phyloP scores from a whole-genome alignment of 192 early-diverging fungal genomes.

The Gamsiella multidivaricata region DNA sequence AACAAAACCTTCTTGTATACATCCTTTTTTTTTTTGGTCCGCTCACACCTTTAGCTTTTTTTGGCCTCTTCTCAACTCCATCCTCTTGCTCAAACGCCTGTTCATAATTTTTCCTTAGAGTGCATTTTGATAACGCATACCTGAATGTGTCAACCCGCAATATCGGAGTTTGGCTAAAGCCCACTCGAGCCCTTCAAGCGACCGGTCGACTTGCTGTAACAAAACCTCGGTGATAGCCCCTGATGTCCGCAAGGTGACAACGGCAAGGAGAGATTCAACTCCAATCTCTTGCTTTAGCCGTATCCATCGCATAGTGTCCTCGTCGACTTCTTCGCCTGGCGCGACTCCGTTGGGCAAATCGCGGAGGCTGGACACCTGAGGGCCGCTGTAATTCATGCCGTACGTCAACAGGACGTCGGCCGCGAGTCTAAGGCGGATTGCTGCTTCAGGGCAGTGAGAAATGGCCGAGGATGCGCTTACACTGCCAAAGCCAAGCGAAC shows the following conservation, averaged over 20 bases:
- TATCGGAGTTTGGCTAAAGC: conserved; percentile 56
- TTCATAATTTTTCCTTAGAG: not conserved
- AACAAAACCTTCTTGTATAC: not conserved
- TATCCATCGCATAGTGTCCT: conserved; percentile 3
- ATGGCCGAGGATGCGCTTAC: conserved; percentile 20
- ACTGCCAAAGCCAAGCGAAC: conserved; percentile 30
- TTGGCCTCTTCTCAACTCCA: not conserved
- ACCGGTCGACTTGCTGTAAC: conserved; percentile 56
- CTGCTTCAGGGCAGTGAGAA: conserved; percentile 33
- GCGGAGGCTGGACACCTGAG: conserved; percentile 11
- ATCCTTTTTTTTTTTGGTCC: conserved; percentile 1
- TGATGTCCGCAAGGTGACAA: conserved; percentile 59
- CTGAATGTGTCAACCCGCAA: conserved; percentile 22
- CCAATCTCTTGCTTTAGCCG: conserved; percentile 21
- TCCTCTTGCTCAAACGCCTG: not conserved
- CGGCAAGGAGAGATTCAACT: conserved; percentile 30
- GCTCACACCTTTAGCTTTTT: not conserved
- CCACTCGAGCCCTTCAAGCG: conserved; percentile 64
- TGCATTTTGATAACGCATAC: conserved; percentile 17
- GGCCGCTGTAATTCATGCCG: conserved; percentile 28
- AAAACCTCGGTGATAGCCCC: conserved; percentile 43
- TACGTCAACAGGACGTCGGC: conserved; percentile 36
- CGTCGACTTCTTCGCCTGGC: conserved; percentile 45
- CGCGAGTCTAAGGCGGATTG: conserved; percentile 34
- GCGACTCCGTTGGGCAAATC: conserved; percentile 41